Evolutionary conservation across 108 stramenopile genomes (phyloP), one percentile per base, ranked within the genome.

Genomic region (Aurantiochytrium sp.): DNA sequence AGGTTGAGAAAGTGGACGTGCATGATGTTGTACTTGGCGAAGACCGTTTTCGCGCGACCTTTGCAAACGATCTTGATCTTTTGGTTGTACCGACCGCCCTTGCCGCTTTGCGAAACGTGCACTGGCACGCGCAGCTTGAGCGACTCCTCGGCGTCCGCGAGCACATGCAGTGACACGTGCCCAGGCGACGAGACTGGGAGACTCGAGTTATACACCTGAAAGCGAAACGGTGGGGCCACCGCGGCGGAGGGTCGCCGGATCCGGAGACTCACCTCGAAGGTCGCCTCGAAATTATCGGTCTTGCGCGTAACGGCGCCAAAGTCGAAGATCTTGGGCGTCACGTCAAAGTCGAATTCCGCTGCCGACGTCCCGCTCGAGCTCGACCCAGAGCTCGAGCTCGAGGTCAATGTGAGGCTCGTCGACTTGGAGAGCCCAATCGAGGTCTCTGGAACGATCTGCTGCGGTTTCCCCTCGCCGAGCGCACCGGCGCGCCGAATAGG

Each of bases 11-110:
- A 81, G 73, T 81, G 73, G 10, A 81, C 45, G 73, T 81, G 73
- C 73, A 81, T 81, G 32, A 81, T 81, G 45, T 48, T 81, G 45
- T 81, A 81, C 30, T 81, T 81, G 39, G 24, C 73, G 32, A 81
- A 30, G 27, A 81, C 73, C 15, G 73, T 81, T n/a, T 81, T 81
- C 19, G 24, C n/a, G 32, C 34, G 27, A 34, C 59, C 59, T 34
- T 65, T 30, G 3, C 59, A 65, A 8, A 17, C 12, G 19, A 65
- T 34, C 19, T 4, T 65, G 59, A 65, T 65, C 24, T 8, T 65
- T 34, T 19, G 59, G 10, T 8, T 17, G 34, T 65, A 65, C 8
- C 59, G 59, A 24, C 59, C 59, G 34, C 59, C 59, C 34, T 65
- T 65, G 59, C 59, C 59, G 1, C 59, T 19, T 12, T 34, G 15